Conservation (phyloP, 345 rosid species). For the Populus davidiana region DNA sequence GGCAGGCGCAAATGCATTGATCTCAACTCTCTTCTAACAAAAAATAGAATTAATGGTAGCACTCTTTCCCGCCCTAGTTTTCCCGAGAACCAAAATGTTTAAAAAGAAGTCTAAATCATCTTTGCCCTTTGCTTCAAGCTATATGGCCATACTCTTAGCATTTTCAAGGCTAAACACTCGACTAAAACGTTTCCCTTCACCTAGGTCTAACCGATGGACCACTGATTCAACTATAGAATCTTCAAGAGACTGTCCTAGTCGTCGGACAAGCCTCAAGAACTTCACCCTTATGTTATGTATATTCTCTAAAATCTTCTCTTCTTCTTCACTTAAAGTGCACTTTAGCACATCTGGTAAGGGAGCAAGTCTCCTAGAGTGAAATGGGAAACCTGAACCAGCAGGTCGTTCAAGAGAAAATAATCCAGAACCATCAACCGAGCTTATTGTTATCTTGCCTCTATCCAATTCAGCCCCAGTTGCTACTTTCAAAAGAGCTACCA, state of each 20-base stretch:
- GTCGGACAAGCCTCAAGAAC: conserved; percentile 79
- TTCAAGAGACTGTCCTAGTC: conserved; percentile 74
- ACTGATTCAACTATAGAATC: conserved; percentile 79
- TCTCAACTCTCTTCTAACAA: conserved; percentile 59
- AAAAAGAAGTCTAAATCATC: conserved; percentile 64
- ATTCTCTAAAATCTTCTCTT: conserved; percentile 72
- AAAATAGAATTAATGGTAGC: conserved; percentile 88
- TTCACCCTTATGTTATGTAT: conserved; percentile 71
- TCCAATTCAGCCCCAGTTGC: conserved; percentile 69
- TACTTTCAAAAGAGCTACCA: conserved; percentile 91
- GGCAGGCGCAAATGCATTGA: conserved; percentile 78
- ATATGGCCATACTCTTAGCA: conserved; percentile 66
- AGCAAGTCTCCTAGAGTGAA: conserved; percentile 50
- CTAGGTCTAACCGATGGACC: conserved; percentile 66
- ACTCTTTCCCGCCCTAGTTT: conserved; percentile 94
- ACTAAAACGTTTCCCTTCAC: conserved; percentile 73
- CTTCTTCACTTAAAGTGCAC: conserved; percentile 74
- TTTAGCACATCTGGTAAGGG: conserved; percentile 49
- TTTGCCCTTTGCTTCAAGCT: conserved; percentile 62
- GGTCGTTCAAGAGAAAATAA: conserved; percentile 90
- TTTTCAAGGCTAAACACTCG: conserved; percentile 72
- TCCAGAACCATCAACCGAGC: conserved; percentile 83
- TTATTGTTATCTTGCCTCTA: conserved; percentile 55
- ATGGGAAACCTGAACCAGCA: conserved; percentile 48
- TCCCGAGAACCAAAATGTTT: conserved; percentile 84